Evolutionary conservation across 768 basidiomycete species (phyloP).

Genomic region (Tricholoma terreum): DNA sequence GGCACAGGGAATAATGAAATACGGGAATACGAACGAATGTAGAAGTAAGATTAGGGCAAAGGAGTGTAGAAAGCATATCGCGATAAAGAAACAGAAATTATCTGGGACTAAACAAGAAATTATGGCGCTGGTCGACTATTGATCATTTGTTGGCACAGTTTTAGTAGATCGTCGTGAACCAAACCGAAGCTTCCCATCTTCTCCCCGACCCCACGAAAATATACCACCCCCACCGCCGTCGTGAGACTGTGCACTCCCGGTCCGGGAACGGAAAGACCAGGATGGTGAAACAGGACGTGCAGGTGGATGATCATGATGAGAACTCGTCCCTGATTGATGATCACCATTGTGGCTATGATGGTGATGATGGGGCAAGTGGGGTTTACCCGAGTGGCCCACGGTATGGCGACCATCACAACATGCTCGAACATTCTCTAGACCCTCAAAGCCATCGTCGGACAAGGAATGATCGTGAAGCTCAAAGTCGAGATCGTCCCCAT

Average conservation of each 20-base stretch:
- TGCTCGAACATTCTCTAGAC: conserved; percentile 91
- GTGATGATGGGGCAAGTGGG: conserved; percentile 60
- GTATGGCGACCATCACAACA: conserved; percentile 89
- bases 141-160: conserved; percentile 33
- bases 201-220: conserved; percentile 65
- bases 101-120: conserved; percentile 17
- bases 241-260: conserved; percentile 70
- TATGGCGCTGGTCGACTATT: conserved; percentile 8
- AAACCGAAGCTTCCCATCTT: conserved; percentile 69
- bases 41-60: conserved; percentile 29
- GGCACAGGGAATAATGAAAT: conserved; percentile 2
- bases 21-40: conserved; percentile 26
- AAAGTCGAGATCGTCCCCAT: conserved; percentile 73
- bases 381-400: conserved; percentile 60
- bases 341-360: conserved; percentile 41
- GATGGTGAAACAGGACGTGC: conserved; percentile 67
- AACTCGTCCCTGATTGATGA: conserved; percentile 45
- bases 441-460: conserved; percentile 84
- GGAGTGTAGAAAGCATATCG: conserved; percentile 24
- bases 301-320: conserved; percentile 40
- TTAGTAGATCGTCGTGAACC: conserved; percentile 63
- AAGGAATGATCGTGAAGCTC: conserved; percentile 74
- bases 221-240: conserved; percentile 55
- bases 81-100: conserved; percentile 18
- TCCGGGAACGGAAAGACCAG: conserved; percentile 81